Evolutionary conservation across 371 early-diverging fungal genomes (phyloP).

Genomic region (Mortierella sp.): DNA sequence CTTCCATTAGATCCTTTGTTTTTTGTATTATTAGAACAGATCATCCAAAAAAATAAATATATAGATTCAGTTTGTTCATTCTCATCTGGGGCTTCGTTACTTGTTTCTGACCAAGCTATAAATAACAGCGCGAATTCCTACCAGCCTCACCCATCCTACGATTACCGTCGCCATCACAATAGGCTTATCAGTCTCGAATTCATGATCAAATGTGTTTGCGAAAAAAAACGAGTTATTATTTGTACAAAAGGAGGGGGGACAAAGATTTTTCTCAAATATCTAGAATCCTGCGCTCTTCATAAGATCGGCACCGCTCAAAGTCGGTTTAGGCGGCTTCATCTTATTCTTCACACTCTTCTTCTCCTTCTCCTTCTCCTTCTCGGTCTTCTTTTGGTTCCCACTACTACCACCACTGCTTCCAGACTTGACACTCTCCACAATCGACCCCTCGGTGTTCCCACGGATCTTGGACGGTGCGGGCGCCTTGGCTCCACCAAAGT

Average conservation of each 20-base stretch:
- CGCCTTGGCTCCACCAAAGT: constrained; percentile 26
- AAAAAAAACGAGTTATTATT: not conserved
- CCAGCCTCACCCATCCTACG: too few relatives aligned
- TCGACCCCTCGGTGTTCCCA: not conserved
- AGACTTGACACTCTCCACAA: not conserved
- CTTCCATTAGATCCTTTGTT: constrained; percentile 10
- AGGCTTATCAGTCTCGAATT: not conserved
- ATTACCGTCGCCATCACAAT: too few relatives aligned
- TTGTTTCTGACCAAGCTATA: too few relatives aligned
- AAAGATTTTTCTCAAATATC: not conserved
- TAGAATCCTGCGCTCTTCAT: constrained; percentile 54
- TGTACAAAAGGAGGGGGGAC: not conserved
- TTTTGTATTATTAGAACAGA: not conserved
- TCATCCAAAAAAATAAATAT: not conserved
- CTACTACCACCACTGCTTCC: not conserved
- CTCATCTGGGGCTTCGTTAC: too few relatives aligned
- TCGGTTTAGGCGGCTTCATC: constrained; percentile 33
- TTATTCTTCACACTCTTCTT: constrained; percentile 31
- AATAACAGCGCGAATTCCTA: too few relatives aligned
- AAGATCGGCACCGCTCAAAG: constrained; percentile 35
- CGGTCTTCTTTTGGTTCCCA: constrained; percentile 18
- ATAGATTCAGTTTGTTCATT: too few relatives aligned
- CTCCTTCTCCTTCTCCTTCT: constrained; percentile 22
- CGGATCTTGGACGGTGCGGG: not conserved
- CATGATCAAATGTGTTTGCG: not conserved